phyloP scores from a whole-genome alignment of 164 flowering plant species.

The Kalanchoe fedtschenkoi region DNA sequence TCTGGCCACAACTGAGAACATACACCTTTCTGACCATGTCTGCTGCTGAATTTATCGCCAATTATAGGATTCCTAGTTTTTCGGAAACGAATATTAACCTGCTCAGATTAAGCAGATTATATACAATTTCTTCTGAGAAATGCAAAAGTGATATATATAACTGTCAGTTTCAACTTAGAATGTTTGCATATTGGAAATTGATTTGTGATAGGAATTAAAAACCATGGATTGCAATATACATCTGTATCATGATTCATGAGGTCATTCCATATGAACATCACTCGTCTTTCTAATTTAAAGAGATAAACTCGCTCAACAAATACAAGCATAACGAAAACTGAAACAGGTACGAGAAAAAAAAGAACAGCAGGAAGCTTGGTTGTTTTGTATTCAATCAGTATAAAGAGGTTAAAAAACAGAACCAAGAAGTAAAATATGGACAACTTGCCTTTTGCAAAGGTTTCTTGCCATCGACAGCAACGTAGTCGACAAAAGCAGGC shows the following conservation, averaged over 20 bases:
- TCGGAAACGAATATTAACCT: conserved; percentile 82
- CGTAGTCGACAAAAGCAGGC: conserved; percentile 64
- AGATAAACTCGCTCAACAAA: not conserved
- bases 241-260: too few species aligned
- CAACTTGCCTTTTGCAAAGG: conserved; percentile 50
- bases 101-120: conserved; percentile 9
- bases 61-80: conserved; percentile 80
- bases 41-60: conserved; percentile 96
- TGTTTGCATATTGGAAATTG: too few species aligned
- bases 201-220: too few species aligned
- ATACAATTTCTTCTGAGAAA: too few species aligned
- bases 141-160: too few species aligned
- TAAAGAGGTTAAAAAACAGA: not conserved
- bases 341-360: too few species aligned
- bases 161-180: not conserved
- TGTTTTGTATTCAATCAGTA: not conserved
- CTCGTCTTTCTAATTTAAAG: too few species aligned
- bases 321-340: not conserved
- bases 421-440: not conserved
- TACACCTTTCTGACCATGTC: conserved; percentile 99
- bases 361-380: too few species aligned
- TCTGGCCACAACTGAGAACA: conserved; percentile 96
- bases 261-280: too few species aligned
- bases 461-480: conserved; percentile 60
- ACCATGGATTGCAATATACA: too few species aligned